Evolutionary conservation across 1,139 yeast genomes (phyloP).

Genomic region (Pichia sp.): DNA sequence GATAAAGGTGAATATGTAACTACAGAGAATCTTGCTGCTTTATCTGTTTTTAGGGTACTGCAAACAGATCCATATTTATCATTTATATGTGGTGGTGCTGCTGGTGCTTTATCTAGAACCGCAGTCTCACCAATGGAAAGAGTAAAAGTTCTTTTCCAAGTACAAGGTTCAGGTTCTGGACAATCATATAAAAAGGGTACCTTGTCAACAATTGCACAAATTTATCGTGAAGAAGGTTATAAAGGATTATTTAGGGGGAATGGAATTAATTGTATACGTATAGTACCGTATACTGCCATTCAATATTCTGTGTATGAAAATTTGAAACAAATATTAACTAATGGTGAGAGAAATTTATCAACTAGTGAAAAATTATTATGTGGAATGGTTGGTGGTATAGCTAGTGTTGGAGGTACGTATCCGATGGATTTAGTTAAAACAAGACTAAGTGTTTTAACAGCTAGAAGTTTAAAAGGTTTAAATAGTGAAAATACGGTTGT

Average conservation of each 20-base stretch:
- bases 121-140: constrained; percentile 94
- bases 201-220: constrained; percentile 63
- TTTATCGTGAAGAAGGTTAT: constrained; percentile 88
- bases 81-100: constrained; percentile 69
- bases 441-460: constrained; percentile 83
- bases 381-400: constrained; percentile 78
- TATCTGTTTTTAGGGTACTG: constrained; percentile 6
- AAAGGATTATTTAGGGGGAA: constrained; percentile 87
- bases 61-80: constrained; percentile 35
- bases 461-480: constrained; percentile 50
- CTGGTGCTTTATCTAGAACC: constrained; percentile 91
- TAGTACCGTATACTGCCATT: constrained; percentile 91
- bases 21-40: not conserved
- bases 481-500: constrained; percentile 29
- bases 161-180: constrained; percentile 49
- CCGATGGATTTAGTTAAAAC: constrained; percentile 92
- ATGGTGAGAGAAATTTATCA: constrained; percentile 35
- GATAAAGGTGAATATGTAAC: not conserved
- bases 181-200: constrained; percentile 60
- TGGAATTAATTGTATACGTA: constrained; percentile 80
- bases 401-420: constrained; percentile 78
- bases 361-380: constrained; percentile 59
- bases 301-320: constrained; percentile 71
- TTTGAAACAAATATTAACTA: constrained; percentile 17
- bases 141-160: constrained; percentile 84